Evolutionary conservation across 2,329 filamentous ascomycete genomes (phyloP).

Genomic region (Trichoderma brevicompactum): DNA sequence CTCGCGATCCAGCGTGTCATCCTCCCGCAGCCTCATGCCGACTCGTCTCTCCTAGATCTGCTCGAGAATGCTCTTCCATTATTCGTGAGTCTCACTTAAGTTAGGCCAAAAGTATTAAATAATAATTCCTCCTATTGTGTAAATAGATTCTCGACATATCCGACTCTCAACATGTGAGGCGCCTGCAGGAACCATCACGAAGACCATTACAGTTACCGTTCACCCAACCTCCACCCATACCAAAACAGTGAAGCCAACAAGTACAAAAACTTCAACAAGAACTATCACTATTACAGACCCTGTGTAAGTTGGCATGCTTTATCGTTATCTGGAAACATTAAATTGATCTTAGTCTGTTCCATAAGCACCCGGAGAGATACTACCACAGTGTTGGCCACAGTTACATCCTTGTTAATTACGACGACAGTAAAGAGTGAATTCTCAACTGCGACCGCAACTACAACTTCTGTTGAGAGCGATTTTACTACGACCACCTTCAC

Average conservation of each 20-base stretch:
- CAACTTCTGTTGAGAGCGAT: not conserved
- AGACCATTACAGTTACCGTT: not conserved
- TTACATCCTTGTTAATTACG: not conserved
- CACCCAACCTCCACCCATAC: conserved; percentile 1
- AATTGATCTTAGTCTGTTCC: not conserved
- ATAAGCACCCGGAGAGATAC: conserved; percentile 1
- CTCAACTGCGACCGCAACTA: not conserved
- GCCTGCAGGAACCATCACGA: not conserved
- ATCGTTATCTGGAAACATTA: not conserved
- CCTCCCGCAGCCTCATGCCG: conserved; percentile 2
- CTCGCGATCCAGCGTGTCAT: conserved; percentile 5
- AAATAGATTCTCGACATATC: not conserved
- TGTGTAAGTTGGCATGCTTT: not conserved
- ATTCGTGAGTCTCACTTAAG: not conserved
- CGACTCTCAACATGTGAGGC: conserved; percentile 5
- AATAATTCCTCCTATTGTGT: not conserved
- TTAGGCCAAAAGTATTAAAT: too few relatives aligned
- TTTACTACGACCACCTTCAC: not conserved
- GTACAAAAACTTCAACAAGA: conserved; percentile 3
- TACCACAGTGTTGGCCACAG: not conserved
- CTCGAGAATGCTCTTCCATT: not conserved
- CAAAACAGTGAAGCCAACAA: conserved; percentile 3
- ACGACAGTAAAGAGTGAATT: not conserved
- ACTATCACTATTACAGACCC: conserved; percentile 1
- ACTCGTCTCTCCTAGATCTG: not conserved